These are phyloP conservation scores for Radiomyces spectabilis DNA, from an alignment of 192 early-diverging fungal genomes.

Conservation along the genomic window DNA sequence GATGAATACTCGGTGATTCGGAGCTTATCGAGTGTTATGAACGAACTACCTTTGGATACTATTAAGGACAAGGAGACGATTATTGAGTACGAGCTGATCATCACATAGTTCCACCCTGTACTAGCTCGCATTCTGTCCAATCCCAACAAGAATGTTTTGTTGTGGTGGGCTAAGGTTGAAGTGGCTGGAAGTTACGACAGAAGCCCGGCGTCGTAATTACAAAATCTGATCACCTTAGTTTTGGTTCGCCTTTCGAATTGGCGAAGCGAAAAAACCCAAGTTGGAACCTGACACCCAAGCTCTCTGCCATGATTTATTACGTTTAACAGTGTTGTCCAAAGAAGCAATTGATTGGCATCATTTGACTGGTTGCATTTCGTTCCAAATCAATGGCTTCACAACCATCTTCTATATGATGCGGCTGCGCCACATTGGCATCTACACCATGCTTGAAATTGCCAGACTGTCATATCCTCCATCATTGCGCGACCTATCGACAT, in stretches of 20 bases:
- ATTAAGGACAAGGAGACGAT: constrained; percentile 6
- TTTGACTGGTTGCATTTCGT: constrained; percentile 2
- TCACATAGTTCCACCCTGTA: too few species aligned
- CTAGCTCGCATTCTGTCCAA: constrained; percentile 2
- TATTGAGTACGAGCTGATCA: background rate
- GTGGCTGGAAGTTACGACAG: too few species aligned
- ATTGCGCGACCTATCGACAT: background rate
- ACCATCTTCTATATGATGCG: constrained; percentile 9
- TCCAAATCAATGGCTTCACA: constrained; percentile 5
- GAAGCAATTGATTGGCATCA: constrained; percentile 5
- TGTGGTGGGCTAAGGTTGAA: constrained; percentile 6
- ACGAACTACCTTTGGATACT: constrained; percentile 2
- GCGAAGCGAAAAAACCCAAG: constrained; percentile 1
- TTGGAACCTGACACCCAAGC: constrained; percentile 3
- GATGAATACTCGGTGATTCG: too few species aligned
- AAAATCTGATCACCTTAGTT: too few species aligned
- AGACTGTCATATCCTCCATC: constrained; percentile 1
- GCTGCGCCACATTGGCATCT: constrained; percentile 1
- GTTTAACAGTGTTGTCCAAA: constrained; percentile 6
- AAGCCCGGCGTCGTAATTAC: background rate
- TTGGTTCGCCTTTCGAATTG: too few species aligned
- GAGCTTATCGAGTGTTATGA: too few species aligned
- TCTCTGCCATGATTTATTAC: constrained; percentile 4
- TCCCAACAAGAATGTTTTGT: constrained; percentile 7
- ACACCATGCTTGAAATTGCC: constrained; percentile 8